Percentiles rank a stretch among this genome's conserved stretches.
phyloP scores from a whole-genome alignment of 2,329 filamentous ascomycete genomes.

The Colletotrichum eleusines region DNA sequence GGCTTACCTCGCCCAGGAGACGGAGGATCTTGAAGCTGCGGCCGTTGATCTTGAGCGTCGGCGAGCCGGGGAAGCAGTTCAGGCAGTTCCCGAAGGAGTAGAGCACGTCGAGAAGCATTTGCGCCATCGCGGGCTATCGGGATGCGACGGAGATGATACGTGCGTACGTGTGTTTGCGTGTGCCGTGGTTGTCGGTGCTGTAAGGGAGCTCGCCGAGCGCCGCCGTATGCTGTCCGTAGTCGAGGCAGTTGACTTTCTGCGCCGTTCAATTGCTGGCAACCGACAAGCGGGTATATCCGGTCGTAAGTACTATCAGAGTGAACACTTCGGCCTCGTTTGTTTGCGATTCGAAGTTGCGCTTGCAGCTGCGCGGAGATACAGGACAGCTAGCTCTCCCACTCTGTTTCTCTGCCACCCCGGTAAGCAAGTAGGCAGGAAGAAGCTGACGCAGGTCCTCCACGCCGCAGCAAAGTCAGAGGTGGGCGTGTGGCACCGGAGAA shows the following conservation, averaged over 20 bases:
- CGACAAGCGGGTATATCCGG: background rate
- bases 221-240: background rate
- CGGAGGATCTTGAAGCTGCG: slow-evolving; percentile 96
- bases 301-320: background rate
- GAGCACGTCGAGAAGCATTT: slow-evolving; percentile 87
- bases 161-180: background rate
- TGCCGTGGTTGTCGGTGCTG: background rate
- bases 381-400: slow-evolving; percentile 36
- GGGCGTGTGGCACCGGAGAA: slow-evolving; percentile 1
- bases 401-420: slow-evolving; percentile 13
- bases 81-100: slow-evolving; percentile 96
- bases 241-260: background rate
- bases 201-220: background rate
- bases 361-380: slow-evolving; percentile 23
- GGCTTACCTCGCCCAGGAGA: slow-evolving; percentile 85
- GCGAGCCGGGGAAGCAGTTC: slow-evolving; percentile 94
- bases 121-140: slow-evolving; percentile 69
- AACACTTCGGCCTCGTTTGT: slow-evolving; percentile 5
- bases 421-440: slow-evolving; percentile 35
- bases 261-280: background rate
- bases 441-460: slow-evolving; percentile 39
- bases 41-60: slow-evolving; percentile 94
- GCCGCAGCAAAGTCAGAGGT: background rate
- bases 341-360: slow-evolving; percentile 13
- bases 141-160: background rate